Percentiles rank a stretch among this genome's conserved stretches.
These are phyloP conservation scores for Kentomonas sorsogonicus DNA, from an alignment of 208 protist genomes.

Conservation along the genomic window DNA sequence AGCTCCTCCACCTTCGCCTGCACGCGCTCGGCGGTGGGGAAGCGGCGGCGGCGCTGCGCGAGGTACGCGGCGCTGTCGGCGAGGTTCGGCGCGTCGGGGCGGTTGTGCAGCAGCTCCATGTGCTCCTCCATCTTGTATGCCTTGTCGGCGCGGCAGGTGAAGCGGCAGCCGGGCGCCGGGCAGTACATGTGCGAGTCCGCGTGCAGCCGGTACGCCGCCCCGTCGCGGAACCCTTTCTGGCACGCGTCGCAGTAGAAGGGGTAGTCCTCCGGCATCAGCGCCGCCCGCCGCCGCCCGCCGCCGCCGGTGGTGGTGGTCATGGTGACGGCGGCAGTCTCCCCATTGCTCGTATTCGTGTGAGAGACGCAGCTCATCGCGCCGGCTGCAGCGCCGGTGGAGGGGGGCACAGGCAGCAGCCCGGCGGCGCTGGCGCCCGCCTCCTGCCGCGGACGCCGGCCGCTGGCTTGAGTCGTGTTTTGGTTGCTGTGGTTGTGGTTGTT, in stretches of 20 bases:
- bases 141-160: constrained; percentile 68
- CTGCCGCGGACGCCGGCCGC: background rate
- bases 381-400: background rate
- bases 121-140: constrained; percentile 84
- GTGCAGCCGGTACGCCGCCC: constrained; percentile 53
- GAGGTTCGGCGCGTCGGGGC: constrained; percentile 76
- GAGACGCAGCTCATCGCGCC: background rate
- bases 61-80: constrained; percentile 61
- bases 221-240: constrained; percentile 60
- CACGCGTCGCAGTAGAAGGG: constrained; percentile 75
- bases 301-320: background rate
- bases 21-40: constrained; percentile 74
- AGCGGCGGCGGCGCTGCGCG: constrained; percentile 57
- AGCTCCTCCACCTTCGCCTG: constrained; percentile 81
- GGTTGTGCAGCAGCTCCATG: constrained; percentile 78
- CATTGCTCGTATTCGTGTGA: background rate
- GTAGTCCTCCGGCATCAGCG: constrained; percentile 13
- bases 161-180: constrained; percentile 68
- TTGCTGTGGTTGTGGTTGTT: background rate
- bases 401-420: background rate
- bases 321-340: background rate
- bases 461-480: background rate
- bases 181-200: constrained; percentile 79
- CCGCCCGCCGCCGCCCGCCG: background rate
- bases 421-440: too few relatives aligned